Percentiles rank a stretch among this genome's conserved stretches.
Conservation (phyloP, 2,329 filamentous ascomycete genomes). For the Curvularia sp. region DNA sequence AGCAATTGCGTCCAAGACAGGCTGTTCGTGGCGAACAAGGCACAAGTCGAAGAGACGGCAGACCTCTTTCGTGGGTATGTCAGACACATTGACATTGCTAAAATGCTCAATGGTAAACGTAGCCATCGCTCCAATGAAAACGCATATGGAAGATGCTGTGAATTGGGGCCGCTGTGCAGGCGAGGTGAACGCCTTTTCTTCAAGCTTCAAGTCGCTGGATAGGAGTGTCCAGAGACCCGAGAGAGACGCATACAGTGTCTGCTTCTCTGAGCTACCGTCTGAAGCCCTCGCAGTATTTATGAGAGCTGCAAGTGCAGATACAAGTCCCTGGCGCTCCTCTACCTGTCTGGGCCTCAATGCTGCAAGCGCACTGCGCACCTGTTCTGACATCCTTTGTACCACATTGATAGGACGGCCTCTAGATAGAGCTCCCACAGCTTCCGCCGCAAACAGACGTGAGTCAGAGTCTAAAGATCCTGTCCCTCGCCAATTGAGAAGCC, state of each 20-base stretch:
- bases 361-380: conserved; percentile 55
- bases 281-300: conserved; percentile 15
- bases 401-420: conserved; percentile 48
- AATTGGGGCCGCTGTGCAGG: conserved; percentile 66
- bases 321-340: conserved; percentile 72
- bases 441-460: conserved; percentile 75
- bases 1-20: conserved; percentile 42
- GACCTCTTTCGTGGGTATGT: conserved; percentile 27
- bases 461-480: conserved; percentile 78
- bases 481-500: conserved; percentile 83
- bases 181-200: conserved; percentile 50
- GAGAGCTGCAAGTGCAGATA: conserved; percentile 60
- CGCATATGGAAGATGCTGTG: conserved; percentile 66
- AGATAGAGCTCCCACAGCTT: conserved; percentile 68
- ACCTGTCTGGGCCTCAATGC: conserved; percentile 64
- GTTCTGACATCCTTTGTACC: conserved; percentile 49
- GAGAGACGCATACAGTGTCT: conserved; percentile 20
- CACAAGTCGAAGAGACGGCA: conserved; percentile 42
- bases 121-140: conserved; percentile 56
- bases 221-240: conserved; percentile 43
- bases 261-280: background rate
- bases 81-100: conserved; percentile 8
- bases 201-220: conserved; percentile 43
- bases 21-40: conserved; percentile 45
- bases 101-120: conserved; percentile 20